phyloP scores from a whole-genome alignment of 2,329 filamentous ascomycete species.

The Phyllosticta paracitricarpa region DNA sequence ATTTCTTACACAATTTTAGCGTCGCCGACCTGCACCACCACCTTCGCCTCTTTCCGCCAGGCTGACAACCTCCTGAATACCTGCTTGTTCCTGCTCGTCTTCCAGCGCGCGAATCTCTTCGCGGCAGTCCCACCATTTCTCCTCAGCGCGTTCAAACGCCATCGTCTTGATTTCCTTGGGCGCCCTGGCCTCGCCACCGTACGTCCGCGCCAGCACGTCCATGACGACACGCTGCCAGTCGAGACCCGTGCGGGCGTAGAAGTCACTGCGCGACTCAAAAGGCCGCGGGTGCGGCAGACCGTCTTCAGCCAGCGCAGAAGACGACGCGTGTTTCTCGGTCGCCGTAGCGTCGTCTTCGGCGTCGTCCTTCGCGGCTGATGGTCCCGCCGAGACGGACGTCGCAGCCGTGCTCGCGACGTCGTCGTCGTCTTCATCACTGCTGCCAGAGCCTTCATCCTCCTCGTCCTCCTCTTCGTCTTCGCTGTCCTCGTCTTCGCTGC shows the following conservation, averaged over 20 bases:
- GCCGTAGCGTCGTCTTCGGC: conserved; percentile 24
- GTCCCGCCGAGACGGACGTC: conserved; percentile 32
- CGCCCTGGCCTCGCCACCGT: conserved; percentile 55
- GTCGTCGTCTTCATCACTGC: conserved; percentile 37
- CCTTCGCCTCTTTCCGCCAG: conserved; percentile 59
- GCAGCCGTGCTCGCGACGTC: conserved; percentile 42
- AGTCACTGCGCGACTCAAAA: conserved; percentile 84
- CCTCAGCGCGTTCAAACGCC: conserved; percentile 84
- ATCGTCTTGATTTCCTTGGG: conserved; percentile 89
- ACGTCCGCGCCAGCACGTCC: conserved; percentile 56
- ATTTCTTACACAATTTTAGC: neutral
- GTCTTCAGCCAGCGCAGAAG: conserved; percentile 52
- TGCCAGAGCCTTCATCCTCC: conserved; percentile 26
- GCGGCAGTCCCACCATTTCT: conserved; percentile 97
- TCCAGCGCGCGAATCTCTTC: conserved; percentile 88
- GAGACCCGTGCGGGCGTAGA: conserved; percentile 77
- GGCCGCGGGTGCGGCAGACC: conserved; percentile 66
- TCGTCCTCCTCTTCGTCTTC: conserved; percentile 41
- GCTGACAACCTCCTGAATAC: conserved; percentile 89
- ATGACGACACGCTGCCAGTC: conserved; percentile 88
- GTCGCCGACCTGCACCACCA: conserved; percentile 29
- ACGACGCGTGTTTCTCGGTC: conserved; percentile 33
- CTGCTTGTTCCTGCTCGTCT: conserved; percentile 90
- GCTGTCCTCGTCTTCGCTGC: conserved; percentile 34
- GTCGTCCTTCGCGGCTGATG: conserved; percentile 10